Evolutionary conservation across 169 alveolate species (phyloP).

Genomic region (Plasmodium cynomolgi): DNA sequence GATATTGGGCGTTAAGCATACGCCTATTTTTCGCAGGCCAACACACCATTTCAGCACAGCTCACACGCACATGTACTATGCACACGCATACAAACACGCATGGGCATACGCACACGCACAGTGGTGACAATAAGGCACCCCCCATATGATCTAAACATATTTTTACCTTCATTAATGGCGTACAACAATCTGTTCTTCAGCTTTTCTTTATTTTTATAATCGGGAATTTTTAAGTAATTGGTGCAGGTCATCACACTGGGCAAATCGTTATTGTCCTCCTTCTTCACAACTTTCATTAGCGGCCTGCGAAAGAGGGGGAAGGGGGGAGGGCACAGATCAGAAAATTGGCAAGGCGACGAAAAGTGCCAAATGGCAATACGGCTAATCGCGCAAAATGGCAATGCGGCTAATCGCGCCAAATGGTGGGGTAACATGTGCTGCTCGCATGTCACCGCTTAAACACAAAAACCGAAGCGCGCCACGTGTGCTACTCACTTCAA

Average conservation of each 20-base stretch:
- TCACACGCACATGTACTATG: not conserved
- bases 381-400: not conserved
- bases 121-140: conserved; percentile 34
- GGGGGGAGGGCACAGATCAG: not conserved
- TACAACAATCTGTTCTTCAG: conserved; percentile 85
- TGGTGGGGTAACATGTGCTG: no score
- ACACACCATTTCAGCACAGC: not conserved
- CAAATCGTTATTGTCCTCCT: conserved; percentile 83
- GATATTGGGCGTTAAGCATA: not conserved
- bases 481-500: conserved; percentile 84
- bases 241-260: conserved; percentile 97
- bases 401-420: not conserved
- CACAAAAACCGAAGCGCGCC: not conserved
- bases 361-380: not conserved
- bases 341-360: not conserved
- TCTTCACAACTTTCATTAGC: conserved; percentile 89
- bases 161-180: conserved; percentile 94
- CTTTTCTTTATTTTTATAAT: conserved; percentile 88
- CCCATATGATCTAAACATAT: conserved; percentile 72
- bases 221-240: conserved; percentile 95
- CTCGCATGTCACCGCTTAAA: not conserved
- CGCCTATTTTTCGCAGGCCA: not conserved
- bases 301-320: conserved; percentile 78
- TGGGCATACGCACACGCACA: not conserved
- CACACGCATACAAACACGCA: not conserved